phyloP scores from a whole-genome alignment of 2,329 filamentous ascomycete genomes.

The Hypoxylon sp. region DNA sequence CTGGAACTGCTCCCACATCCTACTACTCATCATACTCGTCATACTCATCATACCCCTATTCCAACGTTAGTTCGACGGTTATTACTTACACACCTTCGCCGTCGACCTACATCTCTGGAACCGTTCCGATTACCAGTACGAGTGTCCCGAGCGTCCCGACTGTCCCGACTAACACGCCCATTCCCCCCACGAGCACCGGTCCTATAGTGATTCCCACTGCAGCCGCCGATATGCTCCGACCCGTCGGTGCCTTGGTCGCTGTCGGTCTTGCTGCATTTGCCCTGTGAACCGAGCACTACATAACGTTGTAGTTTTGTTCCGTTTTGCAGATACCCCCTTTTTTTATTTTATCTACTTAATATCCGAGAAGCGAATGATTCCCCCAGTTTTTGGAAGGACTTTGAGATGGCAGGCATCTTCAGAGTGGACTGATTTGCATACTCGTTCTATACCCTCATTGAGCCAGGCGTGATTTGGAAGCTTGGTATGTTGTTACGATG shows the following conservation, averaged over 20 bases:
- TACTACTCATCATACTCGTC: background rate
- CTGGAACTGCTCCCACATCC: conserved; percentile 20
- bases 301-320: conserved; percentile 15
- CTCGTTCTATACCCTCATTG: conserved; percentile 42
- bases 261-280: conserved; percentile 52
- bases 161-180: conserved; percentile 42
- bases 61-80: conserved; percentile 31
- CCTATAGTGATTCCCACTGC: conserved; percentile 48
- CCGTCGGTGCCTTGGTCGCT: conserved; percentile 50
- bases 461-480: conserved; percentile 26
- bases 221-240: conserved; percentile 49
- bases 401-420: conserved; percentile 30
- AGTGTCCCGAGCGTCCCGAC: background rate
- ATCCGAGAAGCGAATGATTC: conserved; percentile 8
- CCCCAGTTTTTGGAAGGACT: conserved; percentile 16
- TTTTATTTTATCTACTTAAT: conserved; percentile 18
- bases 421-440: conserved; percentile 23
- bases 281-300: conserved; percentile 43
- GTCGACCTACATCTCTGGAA: conserved; percentile 39
- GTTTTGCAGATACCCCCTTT: conserved; percentile 34
- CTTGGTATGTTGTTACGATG: conserved; percentile 34
- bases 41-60: conserved; percentile 18
- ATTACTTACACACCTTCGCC: conserved; percentile 39
- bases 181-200: conserved; percentile 39
- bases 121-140: conserved; percentile 23